Evolutionary conservation across 2,329 filamentous ascomycete species (phyloP), one percentile per base, ranked within the genome.

Genomic region (Pseudogymnoascus sp.): DNA sequence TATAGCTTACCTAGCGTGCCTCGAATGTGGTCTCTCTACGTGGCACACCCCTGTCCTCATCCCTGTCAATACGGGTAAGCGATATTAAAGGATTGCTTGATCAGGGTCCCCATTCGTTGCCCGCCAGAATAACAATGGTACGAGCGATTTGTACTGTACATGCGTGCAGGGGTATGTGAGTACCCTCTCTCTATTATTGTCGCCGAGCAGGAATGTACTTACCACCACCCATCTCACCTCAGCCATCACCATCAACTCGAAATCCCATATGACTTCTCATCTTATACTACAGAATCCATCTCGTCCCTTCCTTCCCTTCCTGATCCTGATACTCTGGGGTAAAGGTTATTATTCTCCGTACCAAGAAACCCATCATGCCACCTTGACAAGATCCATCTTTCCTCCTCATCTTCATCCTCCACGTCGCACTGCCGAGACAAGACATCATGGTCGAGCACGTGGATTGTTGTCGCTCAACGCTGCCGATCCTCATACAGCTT

Each of bases 401-500:
- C 5, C 21, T 46, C 23, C 7, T 28, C 16, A 46, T n/a, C 21
- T 14, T 43, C 42, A 14, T n/a, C 23, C 23, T 5, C 25, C n/a
- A 16, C 43, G 23, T 53, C 14, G 46, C 46, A 31, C 46, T 53
- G 46, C 46, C 46, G 46, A 53, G 46, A 53, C 46, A 16, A 31
- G 25, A 53, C 46, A 53, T 53, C 46, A 7, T 49, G 46, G 46
- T 31, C 25, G 3, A 28, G 46, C 46, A 53, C 46, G 46, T 53
- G 46, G 46, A n/a, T 31, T 25, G 11, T 6, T 9, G 25, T 53
- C 9, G 14, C n/a, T 53, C 46, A 31, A 25, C 46, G 18, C 8
- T 28, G 46, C n/a, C 46, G 46, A 53, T 53, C 46, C 46, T 53
- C 46, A 53, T 53, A 53, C 46, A 53, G 23, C 25, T 31, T 53